Evolutionary conservation across 805 yeast genomes (phyloP), one percentile per base, ranked within the genome.

Genomic region (Brettanomyces naardenensis): DNA sequence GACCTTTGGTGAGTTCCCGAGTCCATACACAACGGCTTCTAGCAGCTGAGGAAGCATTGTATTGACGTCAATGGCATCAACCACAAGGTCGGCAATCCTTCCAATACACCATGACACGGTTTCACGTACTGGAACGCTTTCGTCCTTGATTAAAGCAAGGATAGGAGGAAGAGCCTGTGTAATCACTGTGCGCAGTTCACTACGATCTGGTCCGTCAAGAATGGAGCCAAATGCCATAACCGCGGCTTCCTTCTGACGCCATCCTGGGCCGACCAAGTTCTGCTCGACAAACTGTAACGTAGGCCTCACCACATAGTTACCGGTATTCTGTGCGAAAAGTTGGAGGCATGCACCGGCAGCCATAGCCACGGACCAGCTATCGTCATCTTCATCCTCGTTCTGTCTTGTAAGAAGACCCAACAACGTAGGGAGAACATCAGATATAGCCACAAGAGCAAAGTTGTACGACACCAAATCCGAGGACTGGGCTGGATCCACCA

Each of bases 61-160:
- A 31, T 74, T 69, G 20, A 74, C 57, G 49, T 82, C 83, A 45
- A 90, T 78, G 4, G 94, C 86, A 37, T 75, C 84, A 44, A 84
- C 73, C 31, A 80, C 86, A 37, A 81, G 65, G 54, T 92, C 97
- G 9, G 97, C 94, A 50, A 92, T 86, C 61, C 96, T 78, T 41
- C 98, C 98, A 43, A 92, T 68, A 65, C 97, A 90, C 98, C 98
- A 92, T 4, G 97, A 94, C 25, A 88, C 96, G 1, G 98, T 89
- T 56, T 92, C 98, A 57, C 86, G 83, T 20, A 92, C 98, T 54
- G 87, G 95, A 47, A 87, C 66, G 26, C 72, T 65, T 21, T 75
- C 73, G 61, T 92, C 97, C 29, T 63, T 66, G 65, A 89, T 86
- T 56, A 90, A 69, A 13, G 59, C 57, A 39, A 89, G 66, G 40